Evolutionary conservation across 1,284 basidiomycete genomes (phyloP), one percentile per base, ranked within the genome.

Genomic region (Rhodotorula sp.): DNA sequence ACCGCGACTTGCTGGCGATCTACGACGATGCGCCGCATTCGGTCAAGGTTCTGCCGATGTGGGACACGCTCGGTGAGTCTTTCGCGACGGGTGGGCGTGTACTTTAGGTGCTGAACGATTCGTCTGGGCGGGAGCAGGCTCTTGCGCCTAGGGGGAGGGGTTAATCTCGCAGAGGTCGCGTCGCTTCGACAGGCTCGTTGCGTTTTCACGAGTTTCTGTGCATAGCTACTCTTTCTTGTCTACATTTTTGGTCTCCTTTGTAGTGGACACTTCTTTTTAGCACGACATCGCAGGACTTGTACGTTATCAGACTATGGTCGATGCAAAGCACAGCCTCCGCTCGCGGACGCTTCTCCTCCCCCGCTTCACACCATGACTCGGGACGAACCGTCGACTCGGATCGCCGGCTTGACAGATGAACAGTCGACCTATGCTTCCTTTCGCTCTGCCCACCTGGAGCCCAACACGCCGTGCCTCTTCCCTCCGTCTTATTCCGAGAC

Each of bases 1-100:
- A 90, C 23, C 88, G 85, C 80, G 88, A 91, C 60, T 88, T 93
- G 63, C 87, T 89, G 49, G 86, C 88, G 77, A 87, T 94, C 21
- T 89, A 87, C 72, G 91, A 95, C 75, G 81, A 83, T 3, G 23
- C 26, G 54, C 54, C 23, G n/a, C 54, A 15, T 18, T 14, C 23
- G 28, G 52, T 57, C 23, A 56, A n/a, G 14, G 1, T 21, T 23
- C 31, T 68, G 19, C 60, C 66, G 15, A 61, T 61, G n/a, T 67
- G 66, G 66, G 66, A 67, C 26, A 38, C 50, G 0, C 56, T 67
- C 56, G 66, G 60, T 59, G 12, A 14, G 55, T 34, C 19, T 43
- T 43, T 14, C 38, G 8, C 2, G 38, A 10, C 10, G 38, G 2
- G 2, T 43, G 8, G 10, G 38, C 38, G 38, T 43, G 38, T 43